Evolutionary conservation across 2,329 filamentous ascomycete species (phyloP), one percentile per base, ranked within the genome.

Genomic region (Clarireedia homoeocarpa): DNA sequence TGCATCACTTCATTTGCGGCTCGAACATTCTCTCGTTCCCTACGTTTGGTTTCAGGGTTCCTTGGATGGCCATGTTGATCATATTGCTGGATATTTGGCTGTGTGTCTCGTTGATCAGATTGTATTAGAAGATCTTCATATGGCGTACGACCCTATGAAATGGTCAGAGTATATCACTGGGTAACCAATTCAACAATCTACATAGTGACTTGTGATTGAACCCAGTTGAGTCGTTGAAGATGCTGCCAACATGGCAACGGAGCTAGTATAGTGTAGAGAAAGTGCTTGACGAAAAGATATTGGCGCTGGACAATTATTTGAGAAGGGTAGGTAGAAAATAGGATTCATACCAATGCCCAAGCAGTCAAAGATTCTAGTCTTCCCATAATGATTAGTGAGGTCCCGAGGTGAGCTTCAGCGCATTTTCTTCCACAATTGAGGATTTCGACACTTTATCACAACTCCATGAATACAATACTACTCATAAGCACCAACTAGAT

Each of bases 1-100:
- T 67, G 64, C 66, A 71, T 67, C 27, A 71, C 69, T 60, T 71
- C 69, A 53, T 71, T 71, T 36, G 67, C 66, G 20, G 69, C 67
- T 30, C 67, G 62, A 24, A 70, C 64, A 26, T 68, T 63, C 15
- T 70, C 67, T 48, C 64, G 62, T 42, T 68, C 65, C 45, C 65
- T 58, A 17, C 65, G 60, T 53, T 62, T 68, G 9, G 66, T 70
- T 45, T 69, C 66, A 4, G 64, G 64, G 48, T 70, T 69, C 44
- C 62, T 60, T 5, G 69, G 67, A 48, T 64, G 65, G 4, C 69
- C 69, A 53, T 65, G 63, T 14, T 65, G 62, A 46, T 69, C 66
- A 48, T 69, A 71, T 55, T 61, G 59, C 50, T 70, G 69, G 7
- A 17, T 38, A 23, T 42, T 26, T 17, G 42, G 45, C 12, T 42